phyloP scores from a whole-genome alignment of 768 basidiomycete species.

The Suillus cothurnatus region DNA sequence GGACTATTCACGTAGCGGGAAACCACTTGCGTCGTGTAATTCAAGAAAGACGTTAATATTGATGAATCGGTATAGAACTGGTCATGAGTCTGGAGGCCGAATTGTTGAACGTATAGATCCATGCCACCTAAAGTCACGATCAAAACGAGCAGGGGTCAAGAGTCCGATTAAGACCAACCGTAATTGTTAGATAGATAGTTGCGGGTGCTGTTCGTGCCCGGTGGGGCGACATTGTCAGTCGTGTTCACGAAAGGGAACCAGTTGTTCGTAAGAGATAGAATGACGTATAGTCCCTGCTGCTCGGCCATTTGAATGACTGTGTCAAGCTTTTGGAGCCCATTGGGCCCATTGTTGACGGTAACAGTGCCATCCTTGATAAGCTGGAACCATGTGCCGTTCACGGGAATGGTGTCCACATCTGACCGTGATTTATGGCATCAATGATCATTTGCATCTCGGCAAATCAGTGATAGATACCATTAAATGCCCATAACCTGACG shows the following conservation, averaged over 20 bases:
- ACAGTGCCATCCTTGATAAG: constrained; percentile 55
- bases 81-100: constrained; percentile 48
- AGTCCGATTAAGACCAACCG: constrained; percentile 37
- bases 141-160: constrained; percentile 4
- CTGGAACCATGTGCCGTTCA: constrained; percentile 67
- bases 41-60: constrained; percentile 53
- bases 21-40: constrained; percentile 57
- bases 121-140: constrained; percentile 51
- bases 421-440: constrained; percentile 13
- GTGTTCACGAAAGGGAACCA: constrained; percentile 49
- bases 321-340: constrained; percentile 66
- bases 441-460: not conserved
- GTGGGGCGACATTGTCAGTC: constrained; percentile 12
- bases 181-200: constrained; percentile 65
- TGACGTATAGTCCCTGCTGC: constrained; percentile 52
- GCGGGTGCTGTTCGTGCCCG: constrained; percentile 42
- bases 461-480: constrained; percentile 42
- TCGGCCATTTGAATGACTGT: constrained; percentile 56
- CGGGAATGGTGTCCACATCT: constrained; percentile 57
- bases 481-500: constrained; percentile 73
- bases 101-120: constrained; percentile 62
- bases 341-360: constrained; percentile 58
- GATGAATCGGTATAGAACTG: constrained; percentile 58
- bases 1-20: constrained; percentile 56
- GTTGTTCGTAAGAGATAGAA: constrained; percentile 63